Evolutionary conservation across 805 yeast species (phyloP).

Genomic region (Schwanniomyces polymorphus): DNA sequence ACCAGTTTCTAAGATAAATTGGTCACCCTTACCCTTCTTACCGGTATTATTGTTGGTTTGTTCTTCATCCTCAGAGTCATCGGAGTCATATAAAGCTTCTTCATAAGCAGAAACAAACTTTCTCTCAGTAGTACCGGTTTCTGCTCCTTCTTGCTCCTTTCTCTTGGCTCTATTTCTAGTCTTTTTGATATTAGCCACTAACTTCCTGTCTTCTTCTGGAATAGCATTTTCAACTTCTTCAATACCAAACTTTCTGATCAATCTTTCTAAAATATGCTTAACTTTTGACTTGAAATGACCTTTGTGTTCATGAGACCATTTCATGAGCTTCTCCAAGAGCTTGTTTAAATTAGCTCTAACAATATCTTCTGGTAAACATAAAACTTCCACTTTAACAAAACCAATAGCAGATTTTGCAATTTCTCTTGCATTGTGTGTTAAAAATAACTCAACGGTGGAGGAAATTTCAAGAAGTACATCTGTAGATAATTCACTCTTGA

Average conservation of each 20-base stretch:
- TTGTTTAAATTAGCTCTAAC: conserved; percentile 66
- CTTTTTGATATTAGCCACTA: conserved; percentile 83
- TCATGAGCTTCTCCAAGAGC: conserved; percentile 70
- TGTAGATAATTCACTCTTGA: conserved; percentile 60
- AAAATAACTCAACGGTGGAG: conserved; percentile 83
- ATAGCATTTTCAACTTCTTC: conserved; percentile 79
- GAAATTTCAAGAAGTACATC: conserved; percentile 71
- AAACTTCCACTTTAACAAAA: conserved; percentile 84
- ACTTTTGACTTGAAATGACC: conserved; percentile 93
- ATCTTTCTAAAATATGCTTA: conserved; percentile 88
- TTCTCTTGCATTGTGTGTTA: conserved; percentile 89
- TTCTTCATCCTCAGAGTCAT: conserved; percentile 55
- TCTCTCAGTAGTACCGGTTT: conserved; percentile 29
- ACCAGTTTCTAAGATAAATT: conserved; percentile 74
- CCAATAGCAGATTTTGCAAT: conserved; percentile 94
- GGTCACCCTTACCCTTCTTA: conserved; percentile 40
- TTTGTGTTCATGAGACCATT: conserved; percentile 95
- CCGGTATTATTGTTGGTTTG: conserved; percentile 42
- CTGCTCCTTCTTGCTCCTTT: conserved; percentile 46
- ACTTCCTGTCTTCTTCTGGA: conserved; percentile 87
- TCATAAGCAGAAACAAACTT: conserved; percentile 86
- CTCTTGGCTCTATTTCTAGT: conserved; percentile 81
- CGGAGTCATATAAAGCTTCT: conserved; percentile 80
- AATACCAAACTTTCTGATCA: conserved; percentile 87
- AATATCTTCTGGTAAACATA: conserved; percentile 77